A percentile compares a stretch with the other conserved stretches of the same genome.
phyloP scores from a whole-genome alignment of 257 asterid genomes.

The Rubia yunnanensis region DNA sequence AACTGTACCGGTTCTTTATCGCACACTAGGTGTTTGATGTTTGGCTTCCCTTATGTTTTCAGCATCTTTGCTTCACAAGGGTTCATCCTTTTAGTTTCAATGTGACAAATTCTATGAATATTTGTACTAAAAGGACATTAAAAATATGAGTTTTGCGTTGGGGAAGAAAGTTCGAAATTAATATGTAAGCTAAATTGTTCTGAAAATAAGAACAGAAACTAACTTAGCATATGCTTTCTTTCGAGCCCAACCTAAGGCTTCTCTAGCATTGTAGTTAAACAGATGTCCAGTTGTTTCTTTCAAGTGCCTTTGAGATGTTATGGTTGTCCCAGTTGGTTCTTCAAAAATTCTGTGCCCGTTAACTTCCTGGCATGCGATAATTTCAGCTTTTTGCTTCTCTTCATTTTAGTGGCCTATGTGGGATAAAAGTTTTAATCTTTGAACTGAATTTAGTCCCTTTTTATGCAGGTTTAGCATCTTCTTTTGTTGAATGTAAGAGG shows the following conservation, averaged over 20 bases:
- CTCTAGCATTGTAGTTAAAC: no score
- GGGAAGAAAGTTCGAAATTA: not conserved
- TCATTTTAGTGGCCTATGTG: not conserved
- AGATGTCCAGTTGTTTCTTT: not conserved
- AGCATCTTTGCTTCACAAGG: not conserved
- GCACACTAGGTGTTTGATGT: not conserved
- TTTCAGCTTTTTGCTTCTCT: not conserved
- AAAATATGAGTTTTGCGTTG: not conserved
- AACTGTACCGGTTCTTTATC: not conserved
- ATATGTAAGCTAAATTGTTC: no score
- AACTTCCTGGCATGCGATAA: no score
- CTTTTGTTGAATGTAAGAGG: slow-evolving; percentile 1
- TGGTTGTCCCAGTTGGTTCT: not conserved
- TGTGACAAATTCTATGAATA: not conserved
- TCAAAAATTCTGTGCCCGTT: not conserved
- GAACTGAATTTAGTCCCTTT: not conserved
- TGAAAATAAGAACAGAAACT: no score
- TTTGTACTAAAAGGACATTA: no score
- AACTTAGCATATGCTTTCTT: no score
- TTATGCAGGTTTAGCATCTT: slow-evolving; percentile 13
- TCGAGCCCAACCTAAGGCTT: no score
- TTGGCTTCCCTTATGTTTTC: not conserved
- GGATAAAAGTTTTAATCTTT: not conserved
- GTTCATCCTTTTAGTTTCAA: not conserved
- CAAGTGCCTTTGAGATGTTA: no score